These are phyloP conservation scores for Fusarium sp. DNA, from an alignment of 2,329 filamentous ascomycete species.

Conservation along the genomic window DNA sequence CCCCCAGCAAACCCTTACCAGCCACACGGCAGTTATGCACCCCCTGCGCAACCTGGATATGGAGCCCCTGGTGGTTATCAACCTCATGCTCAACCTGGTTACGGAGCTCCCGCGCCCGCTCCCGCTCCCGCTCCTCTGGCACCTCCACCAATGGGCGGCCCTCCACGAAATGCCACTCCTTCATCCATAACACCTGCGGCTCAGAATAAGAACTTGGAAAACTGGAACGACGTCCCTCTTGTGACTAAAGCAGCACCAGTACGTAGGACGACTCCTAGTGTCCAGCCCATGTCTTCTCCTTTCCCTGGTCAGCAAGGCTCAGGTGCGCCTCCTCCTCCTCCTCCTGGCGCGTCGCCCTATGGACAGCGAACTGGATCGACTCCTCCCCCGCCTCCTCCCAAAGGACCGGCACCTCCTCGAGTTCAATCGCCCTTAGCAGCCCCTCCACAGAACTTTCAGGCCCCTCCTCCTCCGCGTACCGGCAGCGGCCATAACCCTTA, in stretches of 20 bases:
- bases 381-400: constrained; percentile 84
- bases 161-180: constrained; percentile 69
- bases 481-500: constrained; percentile 69
- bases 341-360: constrained; percentile 58
- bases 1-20: constrained; percentile 51
- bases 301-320: constrained; percentile 72
- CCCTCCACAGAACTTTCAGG: constrained; percentile 59
- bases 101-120: constrained; percentile 46
- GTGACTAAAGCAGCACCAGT: constrained; percentile 75
- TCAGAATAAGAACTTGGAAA: constrained; percentile 74
- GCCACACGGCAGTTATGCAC: constrained; percentile 40
- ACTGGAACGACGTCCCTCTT: constrained; percentile 96
- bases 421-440: constrained; percentile 76
- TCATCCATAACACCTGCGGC: constrained; percentile 72
- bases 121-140: constrained; percentile 43
- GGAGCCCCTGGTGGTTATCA: constrained; percentile 58
- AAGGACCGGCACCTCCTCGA: constrained; percentile 74
- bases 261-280: constrained; percentile 77
- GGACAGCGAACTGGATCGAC: constrained; percentile 70
- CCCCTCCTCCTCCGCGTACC: constrained; percentile 55
- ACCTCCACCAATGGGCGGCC: constrained; percentile 50
- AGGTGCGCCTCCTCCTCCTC: constrained; percentile 65
- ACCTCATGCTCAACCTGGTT: constrained; percentile 55
- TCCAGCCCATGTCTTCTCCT: constrained; percentile 75
- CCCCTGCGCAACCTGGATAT: constrained; percentile 51